These are phyloP conservation scores for Kodamaea kakaduensis DNA, from an alignment of 805 yeast species.

Conservation along the genomic window DNA sequence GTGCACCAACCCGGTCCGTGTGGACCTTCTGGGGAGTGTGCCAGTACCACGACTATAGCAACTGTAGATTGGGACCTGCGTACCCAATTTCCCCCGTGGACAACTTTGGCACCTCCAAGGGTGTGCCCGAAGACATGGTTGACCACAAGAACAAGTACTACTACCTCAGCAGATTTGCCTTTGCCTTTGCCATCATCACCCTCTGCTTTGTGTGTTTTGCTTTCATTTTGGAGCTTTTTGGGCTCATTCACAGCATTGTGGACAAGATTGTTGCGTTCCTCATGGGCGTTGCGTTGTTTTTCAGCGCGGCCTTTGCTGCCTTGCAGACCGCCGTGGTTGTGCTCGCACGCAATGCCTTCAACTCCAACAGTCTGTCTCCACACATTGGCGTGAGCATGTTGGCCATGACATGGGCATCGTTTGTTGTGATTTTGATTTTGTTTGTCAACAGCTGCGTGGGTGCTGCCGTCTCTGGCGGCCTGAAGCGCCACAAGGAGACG, in stretches of 20 bases:
- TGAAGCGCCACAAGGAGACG: slow-evolving; percentile 44
- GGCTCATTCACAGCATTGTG: slow-evolving; percentile 53
- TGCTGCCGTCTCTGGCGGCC: slow-evolving; percentile 46
- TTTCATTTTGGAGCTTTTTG: slow-evolving; percentile 50
- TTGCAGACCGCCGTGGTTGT: slow-evolving; percentile 74
- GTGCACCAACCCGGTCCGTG: slow-evolving; percentile 51
- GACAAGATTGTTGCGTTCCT: slow-evolving; percentile 53
- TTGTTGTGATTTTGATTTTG: slow-evolving; percentile 47
- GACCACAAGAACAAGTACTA: slow-evolving; percentile 50
- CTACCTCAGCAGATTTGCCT: slow-evolving; percentile 53
- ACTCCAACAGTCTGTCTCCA: slow-evolving; percentile 38
- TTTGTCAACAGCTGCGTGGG: slow-evolving; percentile 52
- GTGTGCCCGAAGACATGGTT: slow-evolving; percentile 51
- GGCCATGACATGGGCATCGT: slow-evolving; percentile 71
- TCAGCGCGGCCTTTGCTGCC: slow-evolving; percentile 59
- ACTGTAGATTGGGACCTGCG: slow-evolving; percentile 60
- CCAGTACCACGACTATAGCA: slow-evolving; percentile 52
- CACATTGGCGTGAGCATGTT: slow-evolving; percentile 53
- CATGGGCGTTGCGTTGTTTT: slow-evolving; percentile 47
- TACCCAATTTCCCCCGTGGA: slow-evolving; percentile 78
- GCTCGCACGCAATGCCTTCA: slow-evolving; percentile 70
- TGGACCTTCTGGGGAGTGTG: slow-evolving; percentile 85
- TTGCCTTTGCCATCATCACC: slow-evolving; percentile 38
- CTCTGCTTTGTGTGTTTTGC: slow-evolving; percentile 62
- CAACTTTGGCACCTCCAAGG: slow-evolving; percentile 55